Percentiles rank a stretch among this genome's conserved stretches.
phyloP scores from a whole-genome alignment of 192 early-diverging fungal genomes.

The Backusella parvicylindrica region DNA sequence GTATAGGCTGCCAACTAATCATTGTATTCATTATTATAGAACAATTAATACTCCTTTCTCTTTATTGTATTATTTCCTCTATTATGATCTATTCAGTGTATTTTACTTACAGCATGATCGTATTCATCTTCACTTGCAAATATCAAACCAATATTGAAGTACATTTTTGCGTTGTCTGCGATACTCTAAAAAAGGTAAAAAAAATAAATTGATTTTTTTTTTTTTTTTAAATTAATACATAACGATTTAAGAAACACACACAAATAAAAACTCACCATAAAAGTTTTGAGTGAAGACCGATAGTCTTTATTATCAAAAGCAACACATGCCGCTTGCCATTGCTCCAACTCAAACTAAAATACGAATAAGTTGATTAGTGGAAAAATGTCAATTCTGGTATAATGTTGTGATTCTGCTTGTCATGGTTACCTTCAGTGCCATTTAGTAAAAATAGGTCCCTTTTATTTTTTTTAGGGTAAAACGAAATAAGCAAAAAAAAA shows the following conservation, averaged over 20 bases:
- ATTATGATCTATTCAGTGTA: not conserved
- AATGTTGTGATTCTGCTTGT: not conserved
- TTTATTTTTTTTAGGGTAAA: not conserved
- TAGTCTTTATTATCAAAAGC: conserved; percentile 75
- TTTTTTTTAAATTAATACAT: conserved; percentile 31
- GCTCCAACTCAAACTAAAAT: conserved; percentile 70
- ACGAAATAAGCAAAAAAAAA: not conserved
- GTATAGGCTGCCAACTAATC: conserved; percentile 73
- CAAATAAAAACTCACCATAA: conserved; percentile 51
- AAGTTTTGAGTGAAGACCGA: conserved; percentile 61
- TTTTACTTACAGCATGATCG: conserved; percentile 74
- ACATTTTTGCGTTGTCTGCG: conserved; percentile 90
- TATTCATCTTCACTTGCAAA: conserved; percentile 70
- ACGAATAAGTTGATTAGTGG: not conserved
- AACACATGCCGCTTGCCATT: conserved; percentile 76
- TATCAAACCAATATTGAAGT: conserved; percentile 93
- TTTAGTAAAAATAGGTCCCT: not conserved
- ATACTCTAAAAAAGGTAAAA: conserved; percentile 49
- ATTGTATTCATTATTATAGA: not conserved
- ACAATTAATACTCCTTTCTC: not conserved
- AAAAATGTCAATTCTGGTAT: not conserved
- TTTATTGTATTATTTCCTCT: not conserved
- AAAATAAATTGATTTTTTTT: not conserved
- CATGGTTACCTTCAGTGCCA: not conserved
- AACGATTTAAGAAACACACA: conserved; percentile 12